A percentile compares a stretch with the other conserved stretches of the same genome.
phyloP scores from a whole-genome alignment of 441 rosid genomes.

The Omphalea diandra region DNA sequence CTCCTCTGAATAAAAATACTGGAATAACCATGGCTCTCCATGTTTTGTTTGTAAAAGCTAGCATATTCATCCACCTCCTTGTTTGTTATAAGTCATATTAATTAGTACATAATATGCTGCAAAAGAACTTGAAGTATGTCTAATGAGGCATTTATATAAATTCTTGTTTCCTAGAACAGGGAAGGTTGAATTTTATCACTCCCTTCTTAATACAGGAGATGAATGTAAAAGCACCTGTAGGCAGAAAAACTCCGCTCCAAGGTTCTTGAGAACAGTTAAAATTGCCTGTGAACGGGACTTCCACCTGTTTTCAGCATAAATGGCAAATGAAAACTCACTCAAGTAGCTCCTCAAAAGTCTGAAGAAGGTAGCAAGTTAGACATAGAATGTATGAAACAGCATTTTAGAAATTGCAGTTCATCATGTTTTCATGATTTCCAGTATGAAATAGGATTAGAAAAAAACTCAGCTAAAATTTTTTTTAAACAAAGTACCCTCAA shows the following conservation, averaged over 20 bases:
- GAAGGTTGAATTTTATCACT: not conserved
- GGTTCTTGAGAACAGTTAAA: slow-evolving; percentile 55
- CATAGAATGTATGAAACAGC: not conserved
- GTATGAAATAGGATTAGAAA: too few species aligned
- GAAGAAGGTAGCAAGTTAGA: not conserved
- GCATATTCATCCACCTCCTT: slow-evolving; percentile 93
- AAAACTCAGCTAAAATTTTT: too few species aligned
- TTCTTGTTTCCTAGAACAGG: not conserved
- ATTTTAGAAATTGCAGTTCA: slow-evolving; percentile 4
- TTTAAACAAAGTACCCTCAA: too few species aligned
- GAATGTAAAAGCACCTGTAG: slow-evolving; percentile 55
- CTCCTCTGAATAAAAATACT: slow-evolving; percentile 77
- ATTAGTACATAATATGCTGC: not conserved
- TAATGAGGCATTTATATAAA: not conserved
- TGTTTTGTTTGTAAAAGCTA: slow-evolving; percentile 60
- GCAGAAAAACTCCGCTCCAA: slow-evolving; percentile 74
- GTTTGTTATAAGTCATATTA: slow-evolving; percentile 8
- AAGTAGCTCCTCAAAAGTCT: not conserved
- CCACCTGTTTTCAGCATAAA: slow-evolving; percentile 52
- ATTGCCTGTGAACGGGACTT: slow-evolving; percentile 80
- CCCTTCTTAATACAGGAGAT: not conserved
- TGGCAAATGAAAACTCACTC: slow-evolving; percentile 15
- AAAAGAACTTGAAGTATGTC: not conserved
- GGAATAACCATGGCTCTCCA: slow-evolving; percentile 67
- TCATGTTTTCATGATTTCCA: too few species aligned